Percentiles rank a stretch among this genome's conserved stretches.
Conservation (phyloP, 2,329 filamentous ascomycete species). For the Exophiala oligosperma region DNA sequence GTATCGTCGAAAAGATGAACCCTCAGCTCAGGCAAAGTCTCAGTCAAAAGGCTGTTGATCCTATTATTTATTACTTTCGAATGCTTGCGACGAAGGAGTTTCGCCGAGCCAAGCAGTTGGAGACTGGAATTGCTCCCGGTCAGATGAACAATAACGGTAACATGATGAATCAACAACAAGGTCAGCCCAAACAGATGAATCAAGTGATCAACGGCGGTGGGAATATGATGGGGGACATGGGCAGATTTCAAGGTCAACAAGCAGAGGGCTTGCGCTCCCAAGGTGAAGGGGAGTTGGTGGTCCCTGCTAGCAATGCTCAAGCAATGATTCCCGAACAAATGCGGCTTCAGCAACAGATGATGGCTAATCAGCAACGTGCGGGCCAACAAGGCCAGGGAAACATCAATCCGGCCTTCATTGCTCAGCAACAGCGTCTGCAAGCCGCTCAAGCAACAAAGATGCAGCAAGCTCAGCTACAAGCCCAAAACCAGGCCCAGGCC, state of each 20-base stretch:
- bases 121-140: constrained; percentile 16
- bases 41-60: constrained; percentile 47
- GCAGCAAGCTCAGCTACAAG: constrained; percentile 41
- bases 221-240: constrained; percentile 44
- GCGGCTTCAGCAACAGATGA: constrained; percentile 43
- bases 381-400: constrained; percentile 38
- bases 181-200: constrained; percentile 26
- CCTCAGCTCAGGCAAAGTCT: constrained; percentile 50
- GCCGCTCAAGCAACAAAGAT: constrained; percentile 33
- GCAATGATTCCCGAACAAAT: constrained; percentile 43
- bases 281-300: constrained; percentile 62
- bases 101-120: constrained; percentile 32
- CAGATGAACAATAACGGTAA: constrained; percentile 17
- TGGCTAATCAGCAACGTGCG: constrained; percentile 40
- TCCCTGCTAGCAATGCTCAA: constrained; percentile 61
- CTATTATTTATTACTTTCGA: constrained; percentile 52
- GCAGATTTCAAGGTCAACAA: constrained; percentile 61
- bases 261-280: constrained; percentile 61
- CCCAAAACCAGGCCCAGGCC: constrained; percentile 41
- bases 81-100: constrained; percentile 48
- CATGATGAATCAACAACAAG: constrained; percentile 19
- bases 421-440: constrained; percentile 47
- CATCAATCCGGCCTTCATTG: constrained; percentile 43
- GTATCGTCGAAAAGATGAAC: constrained; percentile 50
- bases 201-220: constrained; percentile 13